These are phyloP conservation scores for Petunia secreta DNA, from an alignment of 257 asterid species.

Conservation along the genomic window DNA sequence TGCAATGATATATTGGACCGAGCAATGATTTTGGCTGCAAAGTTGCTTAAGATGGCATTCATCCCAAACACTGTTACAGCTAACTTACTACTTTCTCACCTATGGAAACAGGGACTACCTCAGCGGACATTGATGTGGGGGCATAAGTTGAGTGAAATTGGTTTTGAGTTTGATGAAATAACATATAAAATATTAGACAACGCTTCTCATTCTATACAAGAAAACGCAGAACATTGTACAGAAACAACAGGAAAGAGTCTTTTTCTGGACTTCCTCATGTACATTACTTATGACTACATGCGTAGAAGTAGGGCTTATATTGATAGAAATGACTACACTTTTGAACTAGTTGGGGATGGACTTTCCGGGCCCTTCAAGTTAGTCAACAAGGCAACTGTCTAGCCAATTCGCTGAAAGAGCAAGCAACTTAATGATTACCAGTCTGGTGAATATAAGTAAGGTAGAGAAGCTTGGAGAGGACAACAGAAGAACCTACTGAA, in stretches of 20 bases:
- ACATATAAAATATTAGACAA: constrained; percentile 65
- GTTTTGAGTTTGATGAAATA: constrained; percentile 80
- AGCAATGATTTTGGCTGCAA: constrained; percentile 85
- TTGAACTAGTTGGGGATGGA: constrained; percentile 41
- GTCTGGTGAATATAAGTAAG: constrained; percentile 20
- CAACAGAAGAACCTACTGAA: neutral
- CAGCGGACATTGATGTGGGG: constrained; percentile 84
- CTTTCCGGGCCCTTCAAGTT: constrained; percentile 40
- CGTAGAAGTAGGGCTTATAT: constrained; percentile 43
- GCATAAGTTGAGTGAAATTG: constrained; percentile 72
- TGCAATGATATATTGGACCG: constrained; percentile 83
- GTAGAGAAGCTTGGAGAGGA: constrained; percentile 15
- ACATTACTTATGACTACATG: constrained; percentile 71
- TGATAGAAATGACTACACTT: constrained; percentile 37
- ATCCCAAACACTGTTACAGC: constrained; percentile 77
- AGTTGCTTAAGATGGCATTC: constrained; percentile 84
- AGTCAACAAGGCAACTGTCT: constrained; percentile 37
- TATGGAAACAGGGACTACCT: constrained; percentile 85
- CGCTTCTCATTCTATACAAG: constrained; percentile 58
- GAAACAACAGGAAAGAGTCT: constrained; percentile 70
- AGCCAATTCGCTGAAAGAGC: constrained; percentile 21
- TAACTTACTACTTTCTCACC: constrained; percentile 73
- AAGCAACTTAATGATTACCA: constrained; percentile 26
- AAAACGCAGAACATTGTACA: constrained; percentile 43
- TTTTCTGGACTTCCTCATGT: constrained; percentile 86